Percentiles rank a stretch among this genome's conserved stretches.
Conservation (phyloP, 805 yeast genomes). For the Naumovozyma baii region DNA sequence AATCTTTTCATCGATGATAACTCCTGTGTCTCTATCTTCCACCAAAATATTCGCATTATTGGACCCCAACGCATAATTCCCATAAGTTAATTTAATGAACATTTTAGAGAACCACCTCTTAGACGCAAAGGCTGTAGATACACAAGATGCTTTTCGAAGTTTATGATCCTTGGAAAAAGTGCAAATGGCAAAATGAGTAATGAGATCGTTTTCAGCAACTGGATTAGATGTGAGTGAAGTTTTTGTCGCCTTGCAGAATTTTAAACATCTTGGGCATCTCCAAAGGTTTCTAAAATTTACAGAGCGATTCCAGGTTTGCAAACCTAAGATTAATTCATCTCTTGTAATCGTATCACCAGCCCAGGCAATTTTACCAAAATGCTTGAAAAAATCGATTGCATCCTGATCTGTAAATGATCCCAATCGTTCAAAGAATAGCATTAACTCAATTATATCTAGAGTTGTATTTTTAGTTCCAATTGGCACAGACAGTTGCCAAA, state of each 20-base stretch:
- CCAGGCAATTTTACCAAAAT: conserved; percentile 40
- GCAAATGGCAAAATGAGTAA: conserved; percentile 85
- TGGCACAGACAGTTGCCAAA: conserved; percentile 55
- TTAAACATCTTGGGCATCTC: conserved; percentile 73
- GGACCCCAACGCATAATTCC: conserved; percentile 75
- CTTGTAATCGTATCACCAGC: conserved; percentile 41
- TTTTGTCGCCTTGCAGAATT: conserved; percentile 43
- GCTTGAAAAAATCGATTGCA: conserved; percentile 42
- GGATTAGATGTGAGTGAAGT: conserved; percentile 31
- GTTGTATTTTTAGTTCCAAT: conserved; percentile 37
- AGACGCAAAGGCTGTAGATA: conserved; percentile 72
- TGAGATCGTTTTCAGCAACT: conserved; percentile 45
- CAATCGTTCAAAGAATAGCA: conserved; percentile 45
- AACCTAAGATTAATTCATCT: conserved; percentile 38
- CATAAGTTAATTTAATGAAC: conserved; percentile 76
- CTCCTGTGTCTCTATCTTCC: conserved; percentile 83
- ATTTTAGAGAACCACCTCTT: conserved; percentile 83
- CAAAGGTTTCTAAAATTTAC: conserved; percentile 40
- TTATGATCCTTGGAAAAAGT: conserved; percentile 61
- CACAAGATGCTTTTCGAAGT: conserved; percentile 55
- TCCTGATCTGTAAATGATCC: conserved; percentile 46
- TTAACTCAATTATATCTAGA: conserved; percentile 45
- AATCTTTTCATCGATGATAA: conserved; percentile 88
- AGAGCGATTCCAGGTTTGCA: conserved; percentile 34
- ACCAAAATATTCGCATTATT: conserved; percentile 91